These are phyloP conservation scores for Chlorella sp. DNA, from an alignment of 139 green algal species.

Conservation along the genomic window DNA sequence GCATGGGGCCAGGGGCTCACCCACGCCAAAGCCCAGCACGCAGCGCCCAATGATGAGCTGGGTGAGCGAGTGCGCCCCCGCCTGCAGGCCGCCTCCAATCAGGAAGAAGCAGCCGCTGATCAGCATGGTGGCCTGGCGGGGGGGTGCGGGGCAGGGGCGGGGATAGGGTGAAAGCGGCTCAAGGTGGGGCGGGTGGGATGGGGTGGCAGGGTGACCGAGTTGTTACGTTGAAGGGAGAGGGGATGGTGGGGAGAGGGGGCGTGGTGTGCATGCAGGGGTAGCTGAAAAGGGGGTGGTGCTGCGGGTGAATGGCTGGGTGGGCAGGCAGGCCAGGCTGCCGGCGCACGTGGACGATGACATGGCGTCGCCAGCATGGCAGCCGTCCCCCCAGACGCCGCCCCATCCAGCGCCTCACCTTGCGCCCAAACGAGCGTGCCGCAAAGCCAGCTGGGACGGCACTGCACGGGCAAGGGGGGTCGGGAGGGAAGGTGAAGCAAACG, in stretches of 20 bases:
- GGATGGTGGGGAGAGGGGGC: not conserved
- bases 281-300: too few species aligned
- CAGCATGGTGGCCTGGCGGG: slow-evolving; percentile 54
- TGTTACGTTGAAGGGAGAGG: not conserved
- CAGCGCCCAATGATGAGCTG: slow-evolving; percentile 76
- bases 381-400: too few species aligned
- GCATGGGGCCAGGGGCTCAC: too few species aligned
- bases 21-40: slow-evolving; percentile 79
- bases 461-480: too few species aligned
- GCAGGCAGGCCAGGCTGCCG: too few species aligned
- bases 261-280: too few species aligned
- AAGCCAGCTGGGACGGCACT: slow-evolving; percentile 30
- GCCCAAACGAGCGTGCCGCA: slow-evolving; percentile 43
- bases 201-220: not conserved
- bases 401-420: slow-evolving; percentile 28
- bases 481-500: too few species aligned
- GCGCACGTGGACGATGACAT: too few species aligned
- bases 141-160: not conserved
- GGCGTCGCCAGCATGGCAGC: too few species aligned
- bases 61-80: slow-evolving; percentile 50
- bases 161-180: too few species aligned
- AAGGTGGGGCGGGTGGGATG: too few species aligned
- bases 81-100: slow-evolving; percentile 56
- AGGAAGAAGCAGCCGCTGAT: slow-evolving; percentile 59
- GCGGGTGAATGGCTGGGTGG: too few species aligned